A percentile compares a stretch with the other conserved stretches of the same genome.
phyloP scores from a whole-genome alignment of 805 yeast genomes.

The Pichia thaimueangensis region DNA sequence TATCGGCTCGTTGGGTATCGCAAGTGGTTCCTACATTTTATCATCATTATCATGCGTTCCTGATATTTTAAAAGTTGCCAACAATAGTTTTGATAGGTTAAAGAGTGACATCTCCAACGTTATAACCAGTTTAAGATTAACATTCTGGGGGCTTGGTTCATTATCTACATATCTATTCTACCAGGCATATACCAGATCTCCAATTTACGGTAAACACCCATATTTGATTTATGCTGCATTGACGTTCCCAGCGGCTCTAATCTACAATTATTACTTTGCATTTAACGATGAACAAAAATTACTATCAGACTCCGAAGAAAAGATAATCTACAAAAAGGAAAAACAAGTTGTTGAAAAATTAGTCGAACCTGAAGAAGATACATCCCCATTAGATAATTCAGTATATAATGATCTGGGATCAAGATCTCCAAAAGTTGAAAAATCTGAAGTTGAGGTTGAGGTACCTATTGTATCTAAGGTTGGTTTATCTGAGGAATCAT shows the following conservation, averaged over 20 bases:
- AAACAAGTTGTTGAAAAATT: slow-evolving; percentile 21
- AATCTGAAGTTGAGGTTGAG: slow-evolving; percentile 33
- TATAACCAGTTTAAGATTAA: slow-evolving; percentile 22
- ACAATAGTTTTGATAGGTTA: slow-evolving; percentile 7
- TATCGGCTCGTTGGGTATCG: slow-evolving; percentile 60
- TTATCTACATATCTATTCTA: slow-evolving; percentile 46
- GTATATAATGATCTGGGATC: slow-evolving; percentile 38
- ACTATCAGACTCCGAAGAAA: slow-evolving; percentile 15
- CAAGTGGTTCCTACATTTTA: slow-evolving; percentile 43
- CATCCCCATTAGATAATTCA: slow-evolving; percentile 40
- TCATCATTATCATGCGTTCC: slow-evolving; percentile 17
- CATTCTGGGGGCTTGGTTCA: slow-evolving; percentile 35
- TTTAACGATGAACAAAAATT: slow-evolving; percentile 25
- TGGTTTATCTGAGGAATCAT: slow-evolving; percentile 36
- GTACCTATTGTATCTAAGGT: slow-evolving; percentile 18
- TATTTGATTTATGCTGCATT: slow-evolving; percentile 61
- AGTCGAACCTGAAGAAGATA: slow-evolving; percentile 24
- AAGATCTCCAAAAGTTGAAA: slow-evolving; percentile 18
- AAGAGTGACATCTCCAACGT: slow-evolving; percentile 14
- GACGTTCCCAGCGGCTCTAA: slow-evolving; percentile 42
- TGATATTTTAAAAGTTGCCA: slow-evolving; percentile 9
- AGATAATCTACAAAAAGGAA: slow-evolving; percentile 14
- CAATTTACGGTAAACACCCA: slow-evolving; percentile 58
- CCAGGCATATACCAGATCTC: slow-evolving; percentile 51
- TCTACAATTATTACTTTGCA: slow-evolving; percentile 23